phyloP scores from a whole-genome alignment of 768 basidiomycete species.

The Dacryopinax spathularia region DNA sequence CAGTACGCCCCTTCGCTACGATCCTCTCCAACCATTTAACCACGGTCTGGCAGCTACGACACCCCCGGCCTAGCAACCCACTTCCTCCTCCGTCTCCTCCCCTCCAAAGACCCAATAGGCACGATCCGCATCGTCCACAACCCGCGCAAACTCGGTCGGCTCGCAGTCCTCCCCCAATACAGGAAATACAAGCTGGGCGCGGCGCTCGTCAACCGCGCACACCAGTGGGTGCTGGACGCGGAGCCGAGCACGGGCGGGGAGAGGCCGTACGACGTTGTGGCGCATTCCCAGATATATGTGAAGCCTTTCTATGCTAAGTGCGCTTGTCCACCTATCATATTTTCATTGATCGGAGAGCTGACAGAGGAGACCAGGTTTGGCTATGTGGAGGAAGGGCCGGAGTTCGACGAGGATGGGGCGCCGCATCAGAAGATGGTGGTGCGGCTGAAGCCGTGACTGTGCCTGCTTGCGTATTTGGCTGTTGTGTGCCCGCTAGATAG shows the following conservation, averaged over 20 bases:
- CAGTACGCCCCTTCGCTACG: slow-evolving; percentile 32
- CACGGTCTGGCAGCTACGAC: slow-evolving; percentile 36
- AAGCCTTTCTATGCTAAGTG: slow-evolving; percentile 67
- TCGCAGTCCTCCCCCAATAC: slow-evolving; percentile 43
- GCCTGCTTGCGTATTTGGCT: too few species aligned
- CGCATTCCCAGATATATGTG: slow-evolving; percentile 59
- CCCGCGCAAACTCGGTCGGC: slow-evolving; percentile 43
- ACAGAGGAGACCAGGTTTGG: slow-evolving; percentile 21
- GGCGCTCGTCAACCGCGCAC: slow-evolving; percentile 47
- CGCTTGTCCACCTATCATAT: slow-evolving; percentile 17
- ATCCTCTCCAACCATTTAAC: neutral
- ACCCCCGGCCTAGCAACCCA: slow-evolving; percentile 39
- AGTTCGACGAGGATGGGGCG: slow-evolving; percentile 71
- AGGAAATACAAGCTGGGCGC: slow-evolving; percentile 51
- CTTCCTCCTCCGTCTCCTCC: slow-evolving; percentile 53
- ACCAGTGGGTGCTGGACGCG: slow-evolving; percentile 37
- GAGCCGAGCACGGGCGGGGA: slow-evolving; percentile 16
- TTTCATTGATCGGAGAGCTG: slow-evolving; percentile 2
- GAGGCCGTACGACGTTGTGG: slow-evolving; percentile 31
- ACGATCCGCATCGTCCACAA: slow-evolving; percentile 44
- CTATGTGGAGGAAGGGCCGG: slow-evolving; percentile 32
- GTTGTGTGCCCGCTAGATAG: too few species aligned
- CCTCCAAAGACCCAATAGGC: slow-evolving; percentile 49
- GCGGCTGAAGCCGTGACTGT: neutral
- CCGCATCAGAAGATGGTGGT: slow-evolving; percentile 72